phyloP scores from a whole-genome alignment of 768 basidiomycete species.

The Phaffia australis region DNA sequence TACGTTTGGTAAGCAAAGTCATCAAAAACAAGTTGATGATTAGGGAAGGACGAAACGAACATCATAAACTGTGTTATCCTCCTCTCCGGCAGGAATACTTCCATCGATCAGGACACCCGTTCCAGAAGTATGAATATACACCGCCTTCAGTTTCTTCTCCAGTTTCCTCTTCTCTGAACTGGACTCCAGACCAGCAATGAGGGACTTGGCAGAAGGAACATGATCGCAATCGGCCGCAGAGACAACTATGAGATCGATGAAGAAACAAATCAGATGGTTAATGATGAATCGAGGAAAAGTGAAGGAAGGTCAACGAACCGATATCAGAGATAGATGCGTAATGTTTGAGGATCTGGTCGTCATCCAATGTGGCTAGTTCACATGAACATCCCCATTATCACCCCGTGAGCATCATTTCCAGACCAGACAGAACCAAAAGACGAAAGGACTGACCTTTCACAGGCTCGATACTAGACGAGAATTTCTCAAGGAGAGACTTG shows the following conservation, averaged over 20 bases:
- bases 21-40: neutral
- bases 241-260: neutral
- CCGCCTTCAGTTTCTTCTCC: constrained; percentile 15
- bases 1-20: neutral
- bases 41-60: neutral
- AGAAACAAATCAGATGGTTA: neutral
- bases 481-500: constrained; percentile 1
- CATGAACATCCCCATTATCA: no score
- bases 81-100: constrained; percentile 7
- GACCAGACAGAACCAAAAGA: neutral
- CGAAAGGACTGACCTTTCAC: constrained; percentile 15
- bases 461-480: constrained; percentile 1
- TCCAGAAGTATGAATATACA: constrained; percentile 19
- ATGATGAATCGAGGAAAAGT: neutral
- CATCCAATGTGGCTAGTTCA: constrained; percentile 10
- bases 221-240: constrained; percentile 23
- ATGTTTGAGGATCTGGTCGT: constrained; percentile 7
- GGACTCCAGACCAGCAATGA: constrained; percentile 17
- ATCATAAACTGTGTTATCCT: constrained; percentile 22
- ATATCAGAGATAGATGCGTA: constrained; percentile 14
- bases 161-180: neutral
- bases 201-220: neutral
- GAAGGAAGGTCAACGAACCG: neutral
- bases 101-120: constrained; percentile 17
- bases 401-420: neutral